A percentile compares a stretch with the other conserved stretches of the same genome.
phyloP scores from a whole-genome alignment of 2,329 filamentous ascomycete genomes.

The Geosmithia flava region DNA sequence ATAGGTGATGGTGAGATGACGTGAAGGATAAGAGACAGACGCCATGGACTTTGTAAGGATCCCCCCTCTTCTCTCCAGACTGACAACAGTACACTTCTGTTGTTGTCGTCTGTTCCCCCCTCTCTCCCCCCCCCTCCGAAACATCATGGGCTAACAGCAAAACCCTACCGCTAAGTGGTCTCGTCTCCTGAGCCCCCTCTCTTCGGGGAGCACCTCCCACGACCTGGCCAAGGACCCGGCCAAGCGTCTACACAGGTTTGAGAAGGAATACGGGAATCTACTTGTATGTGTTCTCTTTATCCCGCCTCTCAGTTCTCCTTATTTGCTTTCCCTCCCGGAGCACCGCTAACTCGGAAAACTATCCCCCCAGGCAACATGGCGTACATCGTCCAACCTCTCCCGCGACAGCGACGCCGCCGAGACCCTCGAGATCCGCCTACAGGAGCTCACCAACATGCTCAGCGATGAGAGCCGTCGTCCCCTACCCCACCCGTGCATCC shows the following conservation, averaged over 20 bases:
- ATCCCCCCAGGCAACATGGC: slow-evolving; percentile 39
- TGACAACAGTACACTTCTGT: background rate
- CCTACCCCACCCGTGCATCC: slow-evolving; percentile 81
- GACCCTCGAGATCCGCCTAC: slow-evolving; percentile 47
- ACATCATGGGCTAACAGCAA: background rate
- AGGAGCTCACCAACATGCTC: slow-evolving; percentile 59
- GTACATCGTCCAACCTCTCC: slow-evolving; percentile 46
- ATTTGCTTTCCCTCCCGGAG: too few relatives aligned
- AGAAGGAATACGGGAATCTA: slow-evolving; percentile 52
- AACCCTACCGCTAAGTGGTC: slow-evolving; percentile 38
- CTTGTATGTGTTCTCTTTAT: slow-evolving; percentile 30
- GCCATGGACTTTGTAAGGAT: slow-evolving; percentile 46
- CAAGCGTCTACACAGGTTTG: slow-evolving; percentile 52
- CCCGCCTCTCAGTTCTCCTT: background rate
- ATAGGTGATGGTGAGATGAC: slow-evolving; percentile 11
- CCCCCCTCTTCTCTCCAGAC: background rate
- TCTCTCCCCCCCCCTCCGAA: too few relatives aligned
- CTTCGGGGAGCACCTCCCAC: slow-evolving; percentile 40
- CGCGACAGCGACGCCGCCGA: slow-evolving; percentile 50
- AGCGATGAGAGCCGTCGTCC: slow-evolving; percentile 82
- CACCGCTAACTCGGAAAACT: background rate
- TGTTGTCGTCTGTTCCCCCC: too few relatives aligned
- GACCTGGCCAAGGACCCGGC: slow-evolving; percentile 51
- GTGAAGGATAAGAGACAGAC: slow-evolving; percentile 27
- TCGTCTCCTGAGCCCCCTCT: slow-evolving; percentile 52